Evolutionary conservation across 2,329 filamentous ascomycete species (phyloP), one percentile per base, ranked within the genome.

Genomic region (Penicillium italicum): DNA sequence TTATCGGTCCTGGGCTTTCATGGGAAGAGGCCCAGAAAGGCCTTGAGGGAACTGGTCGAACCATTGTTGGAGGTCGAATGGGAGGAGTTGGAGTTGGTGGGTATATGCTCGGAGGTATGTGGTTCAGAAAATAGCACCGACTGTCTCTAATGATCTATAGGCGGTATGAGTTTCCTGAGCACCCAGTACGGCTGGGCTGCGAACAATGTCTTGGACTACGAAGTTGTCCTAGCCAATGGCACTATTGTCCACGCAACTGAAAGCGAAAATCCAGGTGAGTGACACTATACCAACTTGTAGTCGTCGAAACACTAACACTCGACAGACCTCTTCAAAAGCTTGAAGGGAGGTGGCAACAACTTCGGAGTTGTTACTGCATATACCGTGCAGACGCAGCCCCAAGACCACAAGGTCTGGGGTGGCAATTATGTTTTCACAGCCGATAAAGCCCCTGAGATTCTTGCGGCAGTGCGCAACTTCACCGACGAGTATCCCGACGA

Each of bases 401-500:
- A 65, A 57, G 57, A 69, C 53, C 56, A 64, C 42, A 66, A 73
- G 58, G 65, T 80, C 47, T 80, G 79, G 79, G 78, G 77, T 47
- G 79, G 78, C n/a, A 75, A 76, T 63, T 71, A 76, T 30, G 60
- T 79, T 43, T 78, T 74, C 62, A 66, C 59, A 43, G 61, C 61
- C 44, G 70, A 69, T 62, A 66, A 72, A 62, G 74, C 75, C 5
- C 64, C 72, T 5, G 63, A 72, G 44, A 41, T 74, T 6, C 59
- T 73, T 5, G 55, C 63, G 12, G 72, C 70, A 2, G 55, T 74
- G 18, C 67, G 70, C 16, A 67, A 73, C 46, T 75, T 74, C 47
- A 66, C 65, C 7, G 69, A 72, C 42, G 62, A 85, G 67, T 82
- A 84, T 64, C 72, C 76, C 0, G 84, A 87, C 61, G 75, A 80